phyloP scores from a whole-genome alignment of 768 basidiomycete species.

The Tephrocybe sp. region DNA sequence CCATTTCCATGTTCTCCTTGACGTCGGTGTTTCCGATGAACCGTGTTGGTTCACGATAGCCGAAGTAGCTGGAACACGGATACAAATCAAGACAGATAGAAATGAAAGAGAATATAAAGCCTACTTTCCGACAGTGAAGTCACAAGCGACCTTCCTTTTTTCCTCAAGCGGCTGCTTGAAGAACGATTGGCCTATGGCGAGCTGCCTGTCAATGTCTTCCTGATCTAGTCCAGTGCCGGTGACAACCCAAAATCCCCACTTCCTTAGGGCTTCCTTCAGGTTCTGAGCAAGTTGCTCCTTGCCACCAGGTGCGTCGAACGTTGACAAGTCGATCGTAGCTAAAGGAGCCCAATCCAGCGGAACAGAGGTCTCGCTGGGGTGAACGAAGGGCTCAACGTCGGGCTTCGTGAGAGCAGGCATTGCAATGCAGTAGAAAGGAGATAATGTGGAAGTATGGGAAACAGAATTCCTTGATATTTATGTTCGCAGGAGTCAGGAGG shows the following conservation, averaged over 20 bases:
- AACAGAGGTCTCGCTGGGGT: slow-evolving; percentile 3
- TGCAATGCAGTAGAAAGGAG: background rate
- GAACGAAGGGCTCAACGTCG: slow-evolving; percentile 1
- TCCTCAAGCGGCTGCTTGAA: slow-evolving; percentile 34
- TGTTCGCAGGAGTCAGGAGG: background rate
- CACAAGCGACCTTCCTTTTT: slow-evolving; percentile 28
- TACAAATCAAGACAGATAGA: background rate
- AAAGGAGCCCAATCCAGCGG: slow-evolving; percentile 35
- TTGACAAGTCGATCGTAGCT: slow-evolving; percentile 36
- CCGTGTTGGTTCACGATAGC: slow-evolving; percentile 34
- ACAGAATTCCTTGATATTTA: background rate
- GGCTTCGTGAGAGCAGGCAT: slow-evolving; percentile 12
- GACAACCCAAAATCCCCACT: slow-evolving; percentile 42
- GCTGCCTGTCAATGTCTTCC: slow-evolving; percentile 33
- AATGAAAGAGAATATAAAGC: slow-evolving; percentile 3
- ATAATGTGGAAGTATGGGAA: background rate
- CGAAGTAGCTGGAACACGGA: slow-evolving; percentile 25
- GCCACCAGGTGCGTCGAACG: slow-evolving; percentile 29
- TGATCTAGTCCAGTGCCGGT: slow-evolving; percentile 37
- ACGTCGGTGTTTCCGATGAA: slow-evolving; percentile 32
- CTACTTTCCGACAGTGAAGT: slow-evolving; percentile 33
- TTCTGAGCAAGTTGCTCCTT: slow-evolving; percentile 30
- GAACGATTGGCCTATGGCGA: slow-evolving; percentile 36
- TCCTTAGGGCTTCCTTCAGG: slow-evolving; percentile 36
- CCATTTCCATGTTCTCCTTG: slow-evolving; percentile 37